These are phyloP conservation scores for Colletotrichum agaves DNA, from an alignment of 2,329 filamentous ascomycete species.

Conservation along the genomic window DNA sequence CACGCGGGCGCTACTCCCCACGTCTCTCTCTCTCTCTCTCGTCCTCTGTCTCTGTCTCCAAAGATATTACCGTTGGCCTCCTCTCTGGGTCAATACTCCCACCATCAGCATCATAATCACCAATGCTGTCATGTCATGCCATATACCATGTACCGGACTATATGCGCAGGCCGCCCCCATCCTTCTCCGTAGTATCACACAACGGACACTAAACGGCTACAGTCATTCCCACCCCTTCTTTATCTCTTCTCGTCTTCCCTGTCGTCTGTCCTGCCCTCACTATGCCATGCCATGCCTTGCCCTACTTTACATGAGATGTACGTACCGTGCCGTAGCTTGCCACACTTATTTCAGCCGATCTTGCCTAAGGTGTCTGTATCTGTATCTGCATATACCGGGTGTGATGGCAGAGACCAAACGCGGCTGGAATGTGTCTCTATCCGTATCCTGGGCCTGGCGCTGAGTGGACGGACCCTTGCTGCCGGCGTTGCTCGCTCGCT, in stretches of 20 bases:
- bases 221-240: not conserved
- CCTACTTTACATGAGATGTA: slow-evolving; percentile 26
- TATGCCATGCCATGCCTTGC: not conserved
- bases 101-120: slow-evolving; percentile 9
- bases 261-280: not conserved
- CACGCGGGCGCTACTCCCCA: not conserved
- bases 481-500: not conserved
- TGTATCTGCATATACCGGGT: too few relatives aligned
- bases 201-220: slow-evolving; percentile 3
- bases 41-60: too few relatives aligned
- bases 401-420: not conserved
- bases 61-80: slow-evolving; percentile 1
- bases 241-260: not conserved
- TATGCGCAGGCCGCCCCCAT: not conserved
- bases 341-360: not conserved
- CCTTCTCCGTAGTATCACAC: not conserved
- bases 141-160: not conserved
- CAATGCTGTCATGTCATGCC: slow-evolving; percentile 4
- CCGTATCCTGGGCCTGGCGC: not conserved
- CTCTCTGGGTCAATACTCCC: not conserved
- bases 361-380: not conserved
- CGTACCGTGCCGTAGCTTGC: slow-evolving; percentile 11
- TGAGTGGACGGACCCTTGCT: not conserved
- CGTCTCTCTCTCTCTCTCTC: too few relatives aligned
- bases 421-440: slow-evolving; percentile 3